Evolutionary conservation across 768 basidiomycete genomes (phyloP), one percentile per base, ranked within the genome.

Genomic region (Multifurca ochricompacta): DNA sequence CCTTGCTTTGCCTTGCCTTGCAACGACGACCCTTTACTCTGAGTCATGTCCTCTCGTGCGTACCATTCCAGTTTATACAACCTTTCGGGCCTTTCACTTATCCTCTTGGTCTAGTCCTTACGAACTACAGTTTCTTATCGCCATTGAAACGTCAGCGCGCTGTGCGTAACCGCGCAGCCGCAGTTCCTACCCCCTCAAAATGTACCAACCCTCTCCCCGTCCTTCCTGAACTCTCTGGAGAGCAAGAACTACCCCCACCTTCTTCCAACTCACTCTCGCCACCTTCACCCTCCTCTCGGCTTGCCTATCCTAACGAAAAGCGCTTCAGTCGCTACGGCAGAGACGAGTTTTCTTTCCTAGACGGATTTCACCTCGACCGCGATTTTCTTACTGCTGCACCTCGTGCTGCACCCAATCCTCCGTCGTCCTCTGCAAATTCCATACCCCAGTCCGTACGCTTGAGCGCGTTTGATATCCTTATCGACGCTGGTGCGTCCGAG

Each of bases 201-300:
- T 62, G 61, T 40, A 61, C 64, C 23, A 66, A 65, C 48, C 63
- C 61, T 49, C 62, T 69, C 19, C 63, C 67, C 39, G 66, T 63
- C 35, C 60, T 69, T 14, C 64, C 67, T 30, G 63, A 65, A 44
- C 53, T 66, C 48, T 49, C 59, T 5, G 67, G 54, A 47, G 64
- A 65, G 25, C 66, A 68, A 47, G 62, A 57, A 10, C 48, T 56
- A 16, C 58, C 61, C 19, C 60, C 60, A 16, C 1, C 41, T 16
- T 44, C 50, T 6, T 57, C 59, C n/a, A n/a, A n/a, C 21, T 34
- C 57, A 8, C 27, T 30, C n/a, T n/a, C n/a, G 7, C 31, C 27
- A 8, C 16, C 47, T n/a, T n/a, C n/a, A 2, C 55, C 55, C 42
- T 28, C 49, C 2, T 60, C 61, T 14, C 46, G 31, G 21, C 49